These are phyloP conservation scores for Zygosaccharomyces kombuchaensis DNA, from an alignment of 805 yeast species.

Conservation along the genomic window DNA sequence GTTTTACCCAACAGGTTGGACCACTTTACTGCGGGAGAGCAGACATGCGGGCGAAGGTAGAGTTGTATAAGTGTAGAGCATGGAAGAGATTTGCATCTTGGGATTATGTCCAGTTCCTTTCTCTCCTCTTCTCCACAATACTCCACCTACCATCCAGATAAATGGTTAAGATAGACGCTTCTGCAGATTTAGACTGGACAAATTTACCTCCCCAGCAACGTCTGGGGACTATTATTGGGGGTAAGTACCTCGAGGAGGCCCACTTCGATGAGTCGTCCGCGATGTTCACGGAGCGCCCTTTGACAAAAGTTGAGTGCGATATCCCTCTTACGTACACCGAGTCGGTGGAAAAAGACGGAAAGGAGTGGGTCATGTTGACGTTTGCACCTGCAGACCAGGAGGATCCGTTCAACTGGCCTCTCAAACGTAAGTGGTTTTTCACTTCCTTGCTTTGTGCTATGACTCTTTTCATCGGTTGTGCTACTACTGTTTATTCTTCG, in stretches of 20 bases:
- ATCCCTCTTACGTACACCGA: slow-evolving; percentile 1
- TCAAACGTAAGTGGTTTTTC: not conserved
- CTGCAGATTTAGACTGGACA: slow-evolving; percentile 5
- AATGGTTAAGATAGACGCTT: slow-evolving; percentile 6
- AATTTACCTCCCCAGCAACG: slow-evolving; percentile 5
- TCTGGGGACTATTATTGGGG: slow-evolving; percentile 3
- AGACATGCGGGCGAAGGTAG: not conserved
- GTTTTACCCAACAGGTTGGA: not conserved
- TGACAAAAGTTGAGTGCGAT: slow-evolving; percentile 1
- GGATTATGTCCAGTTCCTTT: not conserved
- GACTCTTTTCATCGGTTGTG: slow-evolving; percentile 2
- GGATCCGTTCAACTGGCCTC: slow-evolving; percentile 1
- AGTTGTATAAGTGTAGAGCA: not conserved
- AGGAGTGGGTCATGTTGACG: slow-evolving; percentile 4
- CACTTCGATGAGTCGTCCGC: slow-evolving; percentile 2
- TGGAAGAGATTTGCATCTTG: not conserved
- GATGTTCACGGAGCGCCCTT: not conserved
- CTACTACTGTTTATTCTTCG: slow-evolving; percentile 1
- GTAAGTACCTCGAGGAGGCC: not conserved
- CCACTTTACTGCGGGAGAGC: not conserved
- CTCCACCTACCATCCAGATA: not conserved
- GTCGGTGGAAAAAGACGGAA: slow-evolving; percentile 2
- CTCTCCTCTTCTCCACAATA: not conserved
- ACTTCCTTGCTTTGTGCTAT: not conserved
- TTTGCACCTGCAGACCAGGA: not conserved